Percentiles rank a stretch among this genome's conserved stretches.
phyloP scores from a whole-genome alignment of 129 eudicot genomes.

The Kitagawia praeruptora region DNA sequence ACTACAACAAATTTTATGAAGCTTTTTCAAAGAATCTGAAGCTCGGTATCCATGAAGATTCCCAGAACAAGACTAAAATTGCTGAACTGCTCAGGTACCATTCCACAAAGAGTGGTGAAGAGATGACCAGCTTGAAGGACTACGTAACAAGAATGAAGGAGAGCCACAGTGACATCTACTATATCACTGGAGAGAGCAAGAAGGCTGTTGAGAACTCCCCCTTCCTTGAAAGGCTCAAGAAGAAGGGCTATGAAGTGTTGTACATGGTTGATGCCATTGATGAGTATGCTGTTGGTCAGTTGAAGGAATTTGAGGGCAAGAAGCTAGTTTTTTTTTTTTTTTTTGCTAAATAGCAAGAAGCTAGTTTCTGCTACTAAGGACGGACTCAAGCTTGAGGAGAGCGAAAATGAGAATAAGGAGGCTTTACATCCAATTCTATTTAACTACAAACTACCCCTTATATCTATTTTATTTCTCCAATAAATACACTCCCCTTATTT shows the following conservation, averaged over 20 bases:
- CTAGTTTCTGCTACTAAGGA: too few relatives aligned
- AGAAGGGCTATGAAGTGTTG: slow-evolving; percentile 79
- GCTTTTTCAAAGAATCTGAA: slow-evolving; percentile 95
- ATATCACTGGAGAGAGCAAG: slow-evolving; percentile 95
- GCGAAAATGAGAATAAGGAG: too few relatives aligned
- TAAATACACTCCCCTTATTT: too few relatives aligned
- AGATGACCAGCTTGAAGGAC: slow-evolving; percentile 87
- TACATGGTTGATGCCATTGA: slow-evolving; percentile 96
- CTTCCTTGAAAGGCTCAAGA: slow-evolving; percentile 81
- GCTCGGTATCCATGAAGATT: slow-evolving; percentile 89
- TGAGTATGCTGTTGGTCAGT: slow-evolving; percentile 81
- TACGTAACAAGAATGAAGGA: slow-evolving; percentile 94
- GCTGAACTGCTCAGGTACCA: slow-evolving; percentile 81
- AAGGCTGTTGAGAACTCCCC: slow-evolving; percentile 98
- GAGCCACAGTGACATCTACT: slow-evolving; percentile 70
- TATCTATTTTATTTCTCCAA: too few relatives aligned
- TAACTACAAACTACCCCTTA: too few relatives aligned
- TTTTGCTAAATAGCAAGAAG: too few relatives aligned
- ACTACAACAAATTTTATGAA: slow-evolving; percentile 79
- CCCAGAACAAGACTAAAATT: slow-evolving; percentile 62
- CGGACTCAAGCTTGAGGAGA: too few relatives aligned
- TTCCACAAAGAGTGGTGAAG: slow-evolving; percentile 92
- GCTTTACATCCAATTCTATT: too few relatives aligned
- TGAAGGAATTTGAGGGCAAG: slow-evolving; percentile 97
- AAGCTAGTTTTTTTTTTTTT: slow-evolving; percentile 79